These are phyloP conservation scores for Bipolaris oryzae DNA, from an alignment of 2,329 filamentous ascomycete species.

Conservation along the genomic window DNA sequence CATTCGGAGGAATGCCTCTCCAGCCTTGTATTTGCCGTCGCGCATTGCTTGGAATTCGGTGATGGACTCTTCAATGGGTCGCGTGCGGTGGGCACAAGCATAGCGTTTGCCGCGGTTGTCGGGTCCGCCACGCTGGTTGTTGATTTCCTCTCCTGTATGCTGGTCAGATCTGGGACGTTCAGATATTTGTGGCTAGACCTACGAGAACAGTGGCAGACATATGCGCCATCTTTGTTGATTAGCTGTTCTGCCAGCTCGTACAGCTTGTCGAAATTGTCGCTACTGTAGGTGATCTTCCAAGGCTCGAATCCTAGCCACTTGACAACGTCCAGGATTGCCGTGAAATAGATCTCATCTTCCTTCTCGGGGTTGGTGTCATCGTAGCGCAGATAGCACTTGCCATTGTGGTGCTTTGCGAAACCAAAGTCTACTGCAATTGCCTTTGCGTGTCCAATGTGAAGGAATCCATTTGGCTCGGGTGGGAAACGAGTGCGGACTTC, in stretches of 20 bases:
- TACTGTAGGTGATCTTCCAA: constrained; percentile 79
- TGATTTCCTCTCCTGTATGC: constrained; percentile 73
- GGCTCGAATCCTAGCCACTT: constrained; percentile 87
- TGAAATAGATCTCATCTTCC: constrained; percentile 88
- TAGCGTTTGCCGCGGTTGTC: constrained; percentile 71
- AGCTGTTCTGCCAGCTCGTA: constrained; percentile 90
- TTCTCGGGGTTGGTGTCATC: constrained; percentile 96
- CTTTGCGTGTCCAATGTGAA: constrained; percentile 94
- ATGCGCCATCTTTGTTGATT: constrained; percentile 70
- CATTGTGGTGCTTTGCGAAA: constrained; percentile 83
- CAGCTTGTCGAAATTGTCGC: constrained; percentile 85
- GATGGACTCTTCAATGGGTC: constrained; percentile 76
- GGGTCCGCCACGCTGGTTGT: constrained; percentile 82
- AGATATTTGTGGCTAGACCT: constrained; percentile 16
- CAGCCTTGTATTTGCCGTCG: constrained; percentile 86
- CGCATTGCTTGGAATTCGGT: constrained; percentile 87
- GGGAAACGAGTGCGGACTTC: constrained; percentile 58
- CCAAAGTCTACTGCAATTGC: constrained; percentile 97
- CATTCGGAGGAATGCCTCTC: constrained; percentile 87
- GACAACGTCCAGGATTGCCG: constrained; percentile 86
- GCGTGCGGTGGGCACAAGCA: constrained; percentile 79
- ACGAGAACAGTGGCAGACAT: constrained; percentile 85
- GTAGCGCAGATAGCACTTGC: constrained; percentile 77
- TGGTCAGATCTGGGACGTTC: constrained; percentile 25
- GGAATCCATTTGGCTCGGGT: constrained; percentile 81